Evolutionary conservation across 805 yeast genomes (phyloP), one percentile per base, ranked within the genome.

Genomic region (Metschnikowia gelsemii): DNA sequence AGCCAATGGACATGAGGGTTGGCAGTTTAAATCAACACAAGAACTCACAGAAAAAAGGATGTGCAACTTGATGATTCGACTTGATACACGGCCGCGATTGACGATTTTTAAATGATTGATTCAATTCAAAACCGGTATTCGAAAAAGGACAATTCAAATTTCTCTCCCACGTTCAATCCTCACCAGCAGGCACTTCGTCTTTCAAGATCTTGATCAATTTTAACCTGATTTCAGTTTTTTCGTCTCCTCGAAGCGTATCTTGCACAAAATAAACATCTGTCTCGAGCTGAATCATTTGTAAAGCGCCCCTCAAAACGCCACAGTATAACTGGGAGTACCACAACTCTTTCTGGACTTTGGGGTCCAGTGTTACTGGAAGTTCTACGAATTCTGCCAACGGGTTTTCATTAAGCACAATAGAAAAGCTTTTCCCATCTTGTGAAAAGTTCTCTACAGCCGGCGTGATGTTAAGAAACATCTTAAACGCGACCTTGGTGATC

Each of bases 141-240:
- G n/a, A n/a, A n/a, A n/a, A n/a, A n/a, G n/a, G n/a, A n/a, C n/a
- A n/a, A n/a, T n/a, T n/a, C n/a, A n/a, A 22, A 11, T 7, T 22
- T 22, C 3, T 16, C 12, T 9, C 29, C 7, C 2, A 13, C 22
- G 7, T 23, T 40, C 62, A 84, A 50, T 90, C 96, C 62, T 93
- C 98, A 18, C 98, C 99, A 5, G 95, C 95, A 11, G 99, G 99
- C 32, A 93, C 84, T 66, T 93, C 99, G 59, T 93, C 99, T 57
- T 85, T 88, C 52, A 91, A 68, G 2, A 88, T 76, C 54, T 75
- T 82, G 35, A 80, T 68, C 50, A 93, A 68, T 54, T 80, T 80
- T 33, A 93, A 77, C 46, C 84, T 75, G 40, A 93, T 66, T 57
- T 89, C 97, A 0, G 97, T 91, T 20, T 66, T 67, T 9, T 81